Conservation (phyloP, 176 grass and related monocot species). For the Secale cereale region DNA sequence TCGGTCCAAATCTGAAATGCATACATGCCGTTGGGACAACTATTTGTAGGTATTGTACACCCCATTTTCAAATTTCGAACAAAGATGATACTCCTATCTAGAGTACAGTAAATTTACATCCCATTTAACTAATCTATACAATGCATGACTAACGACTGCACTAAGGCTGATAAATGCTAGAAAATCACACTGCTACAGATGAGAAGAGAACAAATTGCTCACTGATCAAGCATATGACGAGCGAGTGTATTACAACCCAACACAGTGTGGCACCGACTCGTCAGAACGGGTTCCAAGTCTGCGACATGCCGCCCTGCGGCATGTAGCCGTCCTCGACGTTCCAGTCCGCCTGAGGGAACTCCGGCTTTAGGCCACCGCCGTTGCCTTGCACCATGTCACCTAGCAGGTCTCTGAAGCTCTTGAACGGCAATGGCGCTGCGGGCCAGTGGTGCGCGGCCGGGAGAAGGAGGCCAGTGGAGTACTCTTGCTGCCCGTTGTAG, state of each 20-base stretch:
- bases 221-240: neutral
- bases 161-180: neutral
- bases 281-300: constrained; percentile 26
- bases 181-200: neutral
- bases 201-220: neutral
- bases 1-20: too few relatives aligned
- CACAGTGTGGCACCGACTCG: neutral
- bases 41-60: too few relatives aligned
- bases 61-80: too few relatives aligned
- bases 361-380: neutral
- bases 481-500: neutral
- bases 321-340: constrained; percentile 5
- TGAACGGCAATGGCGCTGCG: neutral
- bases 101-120: neutral
- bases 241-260: neutral
- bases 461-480: neutral
- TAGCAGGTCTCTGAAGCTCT: constrained; percentile 24
- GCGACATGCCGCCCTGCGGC: neutral
- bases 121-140: neutral
- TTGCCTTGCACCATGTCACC: constrained; percentile 16
- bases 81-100: too few relatives aligned
- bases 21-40: too few relatives aligned
- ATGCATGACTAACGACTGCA: neutral
- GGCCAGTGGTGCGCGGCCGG: neutral
- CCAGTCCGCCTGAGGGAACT: neutral